These are phyloP conservation scores for Nitzschia sp. DNA, from an alignment of 108 stramenopile species.

Conservation along the genomic window DNA sequence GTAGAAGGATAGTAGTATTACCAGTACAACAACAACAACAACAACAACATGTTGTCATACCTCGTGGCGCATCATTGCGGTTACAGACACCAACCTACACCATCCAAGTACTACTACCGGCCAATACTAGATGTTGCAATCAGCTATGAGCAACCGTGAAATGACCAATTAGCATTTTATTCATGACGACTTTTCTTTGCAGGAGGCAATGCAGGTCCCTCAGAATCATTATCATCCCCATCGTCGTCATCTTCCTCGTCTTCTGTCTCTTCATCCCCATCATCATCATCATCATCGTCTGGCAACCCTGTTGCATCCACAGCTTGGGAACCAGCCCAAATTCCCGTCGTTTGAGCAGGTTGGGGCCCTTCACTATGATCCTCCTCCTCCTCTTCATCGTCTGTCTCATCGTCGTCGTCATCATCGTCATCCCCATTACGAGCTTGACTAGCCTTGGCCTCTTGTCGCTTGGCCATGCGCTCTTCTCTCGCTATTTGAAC, in stretches of 20 bases:
- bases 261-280: conserved; percentile 40
- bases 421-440: conserved; percentile 24
- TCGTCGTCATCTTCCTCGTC: conserved; percentile 23
- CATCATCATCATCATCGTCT: conserved; percentile 47
- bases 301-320: conserved; percentile 50
- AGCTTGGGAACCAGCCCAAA: conserved; percentile 79
- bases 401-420: conserved; percentile 53
- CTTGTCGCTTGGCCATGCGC: conserved; percentile 35
- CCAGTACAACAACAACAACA: no score
- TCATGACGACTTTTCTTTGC: conserved; percentile 25
- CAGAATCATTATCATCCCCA: conserved; percentile 22
- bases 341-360: conserved; percentile 54
- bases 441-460: conserved; percentile 23
- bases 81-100: no score
- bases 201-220: conserved; percentile 37
- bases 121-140: no score
- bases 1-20: no score
- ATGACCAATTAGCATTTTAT: background rate
- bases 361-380: conserved; percentile 71
- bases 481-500: conserved; percentile 92
- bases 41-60: no score
- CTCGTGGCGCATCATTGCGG: no score
- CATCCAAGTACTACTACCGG: no score
- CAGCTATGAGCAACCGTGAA: no score
- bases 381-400: conserved; percentile 48